These are phyloP conservation scores for Calonectria hawksworthii DNA, from an alignment of 2,329 filamentous ascomycete genomes.

Conservation along the genomic window DNA sequence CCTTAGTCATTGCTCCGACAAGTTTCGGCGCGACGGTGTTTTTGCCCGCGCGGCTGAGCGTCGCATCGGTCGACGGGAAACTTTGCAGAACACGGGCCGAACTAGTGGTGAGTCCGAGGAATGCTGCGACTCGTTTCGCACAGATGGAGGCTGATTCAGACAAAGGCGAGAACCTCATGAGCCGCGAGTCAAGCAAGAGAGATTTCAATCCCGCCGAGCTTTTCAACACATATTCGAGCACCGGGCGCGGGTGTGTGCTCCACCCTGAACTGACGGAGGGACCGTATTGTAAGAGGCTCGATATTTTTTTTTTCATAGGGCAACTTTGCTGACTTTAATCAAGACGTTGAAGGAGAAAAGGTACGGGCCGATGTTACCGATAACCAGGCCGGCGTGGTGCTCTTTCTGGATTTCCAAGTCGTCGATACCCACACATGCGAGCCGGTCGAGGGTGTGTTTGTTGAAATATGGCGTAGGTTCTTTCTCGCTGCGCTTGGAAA, in stretches of 20 bases:
- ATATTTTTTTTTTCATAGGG: neutral
- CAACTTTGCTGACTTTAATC: neutral
- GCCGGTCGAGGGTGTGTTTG: constrained; percentile 20
- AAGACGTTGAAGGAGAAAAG: constrained; percentile 18
- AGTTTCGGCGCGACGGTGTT: constrained; percentile 19
- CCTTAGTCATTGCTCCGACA: constrained; percentile 21
- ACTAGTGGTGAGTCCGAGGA: neutral
- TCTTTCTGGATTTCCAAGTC: constrained; percentile 24
- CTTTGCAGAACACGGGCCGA: neutral
- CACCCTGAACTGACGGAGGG: constrained; percentile 24
- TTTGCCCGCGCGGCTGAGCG: constrained; percentile 19
- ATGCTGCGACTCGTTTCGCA: neutral
- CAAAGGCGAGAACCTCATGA: neutral
- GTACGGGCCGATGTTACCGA: constrained; percentile 6
- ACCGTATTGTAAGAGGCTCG: constrained; percentile 8
- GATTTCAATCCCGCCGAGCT: neutral
- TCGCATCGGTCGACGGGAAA: neutral
- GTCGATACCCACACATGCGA: constrained; percentile 14
- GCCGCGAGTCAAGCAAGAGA: neutral
- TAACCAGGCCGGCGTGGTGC: neutral
- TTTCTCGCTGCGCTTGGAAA: neutral
- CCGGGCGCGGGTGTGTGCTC: constrained; percentile 19
- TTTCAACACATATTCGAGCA: neutral
- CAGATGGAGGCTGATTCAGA: neutral
- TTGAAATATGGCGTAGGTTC: constrained; percentile 24